Evolutionary conservation across 1,139 yeast genomes (phyloP).

Genomic region (Lodderomyces margitis): DNA sequence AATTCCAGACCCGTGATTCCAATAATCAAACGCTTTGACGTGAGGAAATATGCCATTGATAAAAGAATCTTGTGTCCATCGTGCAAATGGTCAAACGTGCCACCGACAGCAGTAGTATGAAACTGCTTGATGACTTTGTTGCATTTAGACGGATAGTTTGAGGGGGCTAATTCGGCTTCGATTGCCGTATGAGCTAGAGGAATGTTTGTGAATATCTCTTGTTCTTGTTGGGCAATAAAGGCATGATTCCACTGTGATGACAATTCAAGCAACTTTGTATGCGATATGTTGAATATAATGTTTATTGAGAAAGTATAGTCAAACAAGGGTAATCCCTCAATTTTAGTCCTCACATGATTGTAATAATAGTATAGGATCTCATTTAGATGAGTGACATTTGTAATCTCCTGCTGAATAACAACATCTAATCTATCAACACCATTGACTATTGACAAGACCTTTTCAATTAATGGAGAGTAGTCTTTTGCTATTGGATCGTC

Average conservation of each 20-base stretch:
- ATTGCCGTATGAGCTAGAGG: background rate
- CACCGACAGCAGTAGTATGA: slow-evolving; percentile 69
- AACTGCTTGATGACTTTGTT: slow-evolving; percentile 6
- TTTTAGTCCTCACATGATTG: slow-evolving; percentile 21
- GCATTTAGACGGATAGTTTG: background rate
- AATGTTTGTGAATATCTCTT: background rate
- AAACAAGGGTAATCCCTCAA: slow-evolving; percentile 14
- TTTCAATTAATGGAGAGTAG: slow-evolving; percentile 23
- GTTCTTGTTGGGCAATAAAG: slow-evolving; percentile 8
- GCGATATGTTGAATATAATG: slow-evolving; percentile 26
- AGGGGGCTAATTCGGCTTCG: background rate
- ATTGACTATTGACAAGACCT: slow-evolving; percentile 4
- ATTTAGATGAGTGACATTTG: slow-evolving; percentile 24
- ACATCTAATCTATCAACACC: slow-evolving; percentile 22
- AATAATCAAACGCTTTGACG: slow-evolving; percentile 56
- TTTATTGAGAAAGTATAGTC: slow-evolving; percentile 32
- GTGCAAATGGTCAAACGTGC: slow-evolving; percentile 95
- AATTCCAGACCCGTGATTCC: slow-evolving; percentile 86
- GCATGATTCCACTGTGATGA: slow-evolving; percentile 9
- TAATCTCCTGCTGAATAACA: slow-evolving; percentile 19
- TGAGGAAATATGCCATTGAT: slow-evolving; percentile 66
- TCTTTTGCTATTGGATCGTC: slow-evolving; percentile 24
- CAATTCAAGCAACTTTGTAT: slow-evolving; percentile 2
- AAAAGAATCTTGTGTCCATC: slow-evolving; percentile 91
- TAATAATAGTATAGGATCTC: slow-evolving; percentile 28